These are phyloP conservation scores for Gloeostereum incarnatum DNA, from an alignment of 768 basidiomycete species.

Conservation along the genomic window DNA sequence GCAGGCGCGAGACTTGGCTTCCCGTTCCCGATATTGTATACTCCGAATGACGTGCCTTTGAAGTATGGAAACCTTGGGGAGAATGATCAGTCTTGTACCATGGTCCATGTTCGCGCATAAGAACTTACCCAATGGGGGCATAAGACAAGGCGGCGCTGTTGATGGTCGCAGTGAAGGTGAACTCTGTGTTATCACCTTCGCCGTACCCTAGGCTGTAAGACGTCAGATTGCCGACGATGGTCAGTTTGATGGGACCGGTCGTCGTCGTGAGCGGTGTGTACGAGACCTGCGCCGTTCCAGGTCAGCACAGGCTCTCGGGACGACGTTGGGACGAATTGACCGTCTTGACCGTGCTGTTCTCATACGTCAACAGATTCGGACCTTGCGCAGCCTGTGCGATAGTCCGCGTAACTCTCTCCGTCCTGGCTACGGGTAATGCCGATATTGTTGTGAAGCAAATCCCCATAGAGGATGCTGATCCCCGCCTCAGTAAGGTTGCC, in stretches of 20 bases:
- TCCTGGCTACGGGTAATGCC: slow-evolving; percentile 16
- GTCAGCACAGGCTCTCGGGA: neutral
- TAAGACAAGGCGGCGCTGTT: slow-evolving; percentile 22
- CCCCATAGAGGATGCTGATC: slow-evolving; percentile 24
- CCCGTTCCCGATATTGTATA: slow-evolving; percentile 29
- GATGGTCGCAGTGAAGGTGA: slow-evolving; percentile 18
- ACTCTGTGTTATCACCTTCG: slow-evolving; percentile 16
- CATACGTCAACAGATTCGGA: slow-evolving; percentile 21
- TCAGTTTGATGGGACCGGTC: slow-evolving; percentile 18
- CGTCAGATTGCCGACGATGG: slow-evolving; percentile 18
- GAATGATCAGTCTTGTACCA: neutral
- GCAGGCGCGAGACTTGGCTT: slow-evolving; percentile 23
- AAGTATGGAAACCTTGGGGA: slow-evolving; percentile 17
- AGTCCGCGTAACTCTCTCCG: slow-evolving; percentile 14
- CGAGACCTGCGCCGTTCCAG: slow-evolving; percentile 7
- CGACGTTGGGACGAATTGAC: slow-evolving; percentile 9
- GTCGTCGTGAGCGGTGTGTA: slow-evolving; percentile 14
- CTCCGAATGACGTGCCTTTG: slow-evolving; percentile 25
- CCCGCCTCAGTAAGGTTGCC: slow-evolving; percentile 27
- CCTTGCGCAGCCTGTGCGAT: slow-evolving; percentile 22
- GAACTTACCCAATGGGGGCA: slow-evolving; percentile 22
- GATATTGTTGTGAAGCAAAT: slow-evolving; percentile 28
- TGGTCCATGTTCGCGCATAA: no score
- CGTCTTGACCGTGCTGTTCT: slow-evolving; percentile 19
- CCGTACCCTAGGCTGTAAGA: slow-evolving; percentile 23